phyloP scores from a whole-genome alignment of 768 basidiomycete species.

The Leccinum longicurvipes region DNA sequence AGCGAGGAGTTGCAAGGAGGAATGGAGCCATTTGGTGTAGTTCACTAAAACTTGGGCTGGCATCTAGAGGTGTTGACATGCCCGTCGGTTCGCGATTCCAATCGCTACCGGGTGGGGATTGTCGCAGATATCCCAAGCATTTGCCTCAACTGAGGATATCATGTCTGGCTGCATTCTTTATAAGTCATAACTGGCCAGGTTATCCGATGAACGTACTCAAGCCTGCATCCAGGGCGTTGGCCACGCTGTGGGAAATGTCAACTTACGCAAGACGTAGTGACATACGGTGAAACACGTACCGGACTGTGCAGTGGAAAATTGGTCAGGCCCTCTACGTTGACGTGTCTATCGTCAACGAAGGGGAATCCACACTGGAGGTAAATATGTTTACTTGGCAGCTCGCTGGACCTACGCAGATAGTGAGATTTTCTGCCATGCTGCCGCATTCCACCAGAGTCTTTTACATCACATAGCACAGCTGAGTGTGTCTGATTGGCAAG shows the following conservation, averaged over 20 bases:
- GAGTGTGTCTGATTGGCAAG: too few relatives aligned
- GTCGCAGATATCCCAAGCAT: slow-evolving; percentile 41
- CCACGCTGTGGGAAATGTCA: slow-evolving; percentile 37
- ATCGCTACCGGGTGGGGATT: slow-evolving; percentile 34
- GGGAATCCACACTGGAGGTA: background rate
- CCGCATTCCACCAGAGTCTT: too few relatives aligned
- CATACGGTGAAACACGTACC: slow-evolving; percentile 22
- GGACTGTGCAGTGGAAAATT: slow-evolving; percentile 58
- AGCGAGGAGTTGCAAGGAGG: slow-evolving; percentile 50
- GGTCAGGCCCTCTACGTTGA: slow-evolving; percentile 75
- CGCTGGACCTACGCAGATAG: slow-evolving; percentile 49
- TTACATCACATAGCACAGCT: too few relatives aligned
- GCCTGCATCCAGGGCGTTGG: slow-evolving; percentile 60
- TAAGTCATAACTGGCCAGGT: slow-evolving; percentile 59
- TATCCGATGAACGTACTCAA: slow-evolving; percentile 60
- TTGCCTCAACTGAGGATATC: slow-evolving; percentile 49
- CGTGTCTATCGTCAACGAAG: slow-evolving; percentile 45
- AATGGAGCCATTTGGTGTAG: slow-evolving; percentile 46
- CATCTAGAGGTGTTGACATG: slow-evolving; percentile 60
- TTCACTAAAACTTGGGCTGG: slow-evolving; percentile 58
- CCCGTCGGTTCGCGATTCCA: slow-evolving; percentile 76
- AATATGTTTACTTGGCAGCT: slow-evolving; percentile 32
- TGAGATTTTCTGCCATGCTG: slow-evolving; percentile 52
- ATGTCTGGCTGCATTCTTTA: slow-evolving; percentile 45
- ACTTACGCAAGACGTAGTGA: background rate